Evolutionary conservation across 108 stramenopile genomes (phyloP).

Genomic region (Heterococcus sp.): DNA sequence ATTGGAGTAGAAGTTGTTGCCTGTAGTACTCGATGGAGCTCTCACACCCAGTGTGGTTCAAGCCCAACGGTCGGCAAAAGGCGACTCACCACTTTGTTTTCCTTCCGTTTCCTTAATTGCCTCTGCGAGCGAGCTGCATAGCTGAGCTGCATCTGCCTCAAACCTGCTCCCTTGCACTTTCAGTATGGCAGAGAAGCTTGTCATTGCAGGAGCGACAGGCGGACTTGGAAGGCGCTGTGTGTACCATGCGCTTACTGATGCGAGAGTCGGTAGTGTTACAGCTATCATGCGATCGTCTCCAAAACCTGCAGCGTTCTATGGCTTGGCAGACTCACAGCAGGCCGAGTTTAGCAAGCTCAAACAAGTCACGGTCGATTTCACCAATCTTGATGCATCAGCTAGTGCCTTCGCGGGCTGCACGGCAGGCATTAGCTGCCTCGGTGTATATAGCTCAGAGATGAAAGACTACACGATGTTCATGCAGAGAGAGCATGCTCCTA

Average conservation of each 20-base stretch:
- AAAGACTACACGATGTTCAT: background rate
- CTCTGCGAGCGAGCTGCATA: too few relatives aligned
- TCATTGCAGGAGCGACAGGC: background rate
- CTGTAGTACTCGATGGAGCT: too few relatives aligned
- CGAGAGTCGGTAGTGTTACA: background rate
- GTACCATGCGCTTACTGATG: background rate
- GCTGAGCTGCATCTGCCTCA: too few relatives aligned
- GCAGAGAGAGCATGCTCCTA: background rate
- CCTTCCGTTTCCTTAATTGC: too few relatives aligned
- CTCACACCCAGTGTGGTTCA: too few relatives aligned
- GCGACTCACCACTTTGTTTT: too few relatives aligned
- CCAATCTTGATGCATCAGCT: background rate
- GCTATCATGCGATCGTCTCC: background rate
- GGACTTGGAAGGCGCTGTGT: background rate
- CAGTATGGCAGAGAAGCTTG: background rate
- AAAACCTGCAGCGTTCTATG: background rate
- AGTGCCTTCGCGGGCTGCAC: background rate
- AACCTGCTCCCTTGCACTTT: too few relatives aligned
- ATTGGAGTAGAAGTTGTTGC: too few relatives aligned
- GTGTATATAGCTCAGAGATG: background rate
- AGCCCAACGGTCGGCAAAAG: too few relatives aligned
- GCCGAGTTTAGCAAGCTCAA: background rate
- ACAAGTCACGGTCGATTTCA: background rate
- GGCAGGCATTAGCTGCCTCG: background rate
- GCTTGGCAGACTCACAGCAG: background rate